phyloP scores from a whole-genome alignment of 306 rosid species.

The Prunus padus region DNA sequence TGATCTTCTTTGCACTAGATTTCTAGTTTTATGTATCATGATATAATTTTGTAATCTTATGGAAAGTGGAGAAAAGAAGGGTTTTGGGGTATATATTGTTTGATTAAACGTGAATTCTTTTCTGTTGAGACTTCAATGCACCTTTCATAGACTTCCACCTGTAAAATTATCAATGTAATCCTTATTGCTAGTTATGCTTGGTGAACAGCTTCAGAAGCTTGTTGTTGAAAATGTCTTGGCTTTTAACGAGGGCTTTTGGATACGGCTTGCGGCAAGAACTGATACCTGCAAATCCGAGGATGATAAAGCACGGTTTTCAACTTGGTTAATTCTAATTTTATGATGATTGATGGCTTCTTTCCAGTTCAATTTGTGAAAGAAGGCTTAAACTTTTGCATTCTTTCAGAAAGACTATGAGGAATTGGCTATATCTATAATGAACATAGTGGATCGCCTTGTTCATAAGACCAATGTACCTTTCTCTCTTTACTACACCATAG shows the following conservation, averaged over 20 bases:
- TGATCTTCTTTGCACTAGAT: not conserved
- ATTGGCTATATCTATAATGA: constrained; percentile 75
- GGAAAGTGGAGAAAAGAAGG: not conserved
- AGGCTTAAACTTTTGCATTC: constrained; percentile 22
- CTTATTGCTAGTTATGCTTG: constrained; percentile 24
- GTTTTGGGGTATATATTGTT: not conserved
- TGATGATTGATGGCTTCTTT: constrained; percentile 12
- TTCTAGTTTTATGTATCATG: not conserved
- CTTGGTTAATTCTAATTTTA: constrained; percentile 21
- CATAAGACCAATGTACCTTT: constrained; percentile 70
- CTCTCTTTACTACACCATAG: constrained; percentile 15
- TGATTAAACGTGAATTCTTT: not conserved
- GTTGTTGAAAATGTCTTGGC: constrained; percentile 83
- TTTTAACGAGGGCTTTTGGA: constrained; percentile 80
- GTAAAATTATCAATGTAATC: constrained; percentile 4
- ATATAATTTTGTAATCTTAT: not conserved
- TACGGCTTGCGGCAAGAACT: constrained; percentile 80
- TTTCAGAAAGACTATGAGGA: constrained; percentile 93
- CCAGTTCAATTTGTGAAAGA: constrained; percentile 9
- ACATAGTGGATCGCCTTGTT: constrained; percentile 68
- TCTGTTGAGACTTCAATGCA: not conserved
- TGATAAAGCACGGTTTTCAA: constrained; percentile 69
- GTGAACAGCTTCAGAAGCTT: constrained; percentile 77
- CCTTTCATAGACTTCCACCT: not conserved
- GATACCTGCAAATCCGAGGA: constrained; percentile 93